phyloP scores from a whole-genome alignment of 2,329 filamentous ascomycete genomes.

The Exophiala alcalophila region DNA sequence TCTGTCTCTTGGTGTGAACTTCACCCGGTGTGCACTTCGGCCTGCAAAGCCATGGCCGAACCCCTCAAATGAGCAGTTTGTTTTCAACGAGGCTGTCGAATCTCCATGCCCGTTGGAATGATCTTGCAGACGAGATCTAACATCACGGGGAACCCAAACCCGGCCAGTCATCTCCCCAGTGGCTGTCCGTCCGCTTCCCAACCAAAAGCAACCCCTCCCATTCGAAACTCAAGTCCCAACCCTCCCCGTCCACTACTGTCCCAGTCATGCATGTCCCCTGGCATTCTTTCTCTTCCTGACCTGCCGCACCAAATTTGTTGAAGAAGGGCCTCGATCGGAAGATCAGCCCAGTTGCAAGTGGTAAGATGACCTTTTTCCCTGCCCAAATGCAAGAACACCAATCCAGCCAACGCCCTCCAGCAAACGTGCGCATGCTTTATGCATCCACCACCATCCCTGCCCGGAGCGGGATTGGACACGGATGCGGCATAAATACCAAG shows the following conservation, averaged over 20 bases:
- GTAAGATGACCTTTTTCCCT: constrained; percentile 1
- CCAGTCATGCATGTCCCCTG: neutral
- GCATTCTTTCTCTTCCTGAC: neutral
- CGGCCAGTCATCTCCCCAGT: neutral
- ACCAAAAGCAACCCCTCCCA: neutral
- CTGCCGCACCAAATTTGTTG: constrained; percentile 9
- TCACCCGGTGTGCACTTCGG: no score
- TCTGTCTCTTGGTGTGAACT: no score
- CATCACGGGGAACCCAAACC: neutral
- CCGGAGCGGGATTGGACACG: no score
- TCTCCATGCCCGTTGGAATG: constrained; percentile 1
- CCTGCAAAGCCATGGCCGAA: no score
- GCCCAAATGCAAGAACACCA: constrained; percentile 13
- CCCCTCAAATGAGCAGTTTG: no score
- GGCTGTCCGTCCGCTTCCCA: neutral
- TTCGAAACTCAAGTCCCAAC: no score
- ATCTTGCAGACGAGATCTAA: constrained; percentile 13
- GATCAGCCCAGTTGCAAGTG: constrained; percentile 3
- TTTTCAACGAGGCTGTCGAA: constrained; percentile 19
- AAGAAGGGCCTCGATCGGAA: constrained; percentile 7
- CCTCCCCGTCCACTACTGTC: no score
- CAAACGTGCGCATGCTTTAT: neutral
- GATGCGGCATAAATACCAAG: no score
- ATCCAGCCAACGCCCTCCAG: constrained; percentile 5
- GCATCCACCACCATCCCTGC: no score